Evolutionary conservation across 495 filamentous ascomycete species (phyloP), one percentile per base, ranked within the genome.

Genomic region (Eremomyces bilateralis): DNA sequence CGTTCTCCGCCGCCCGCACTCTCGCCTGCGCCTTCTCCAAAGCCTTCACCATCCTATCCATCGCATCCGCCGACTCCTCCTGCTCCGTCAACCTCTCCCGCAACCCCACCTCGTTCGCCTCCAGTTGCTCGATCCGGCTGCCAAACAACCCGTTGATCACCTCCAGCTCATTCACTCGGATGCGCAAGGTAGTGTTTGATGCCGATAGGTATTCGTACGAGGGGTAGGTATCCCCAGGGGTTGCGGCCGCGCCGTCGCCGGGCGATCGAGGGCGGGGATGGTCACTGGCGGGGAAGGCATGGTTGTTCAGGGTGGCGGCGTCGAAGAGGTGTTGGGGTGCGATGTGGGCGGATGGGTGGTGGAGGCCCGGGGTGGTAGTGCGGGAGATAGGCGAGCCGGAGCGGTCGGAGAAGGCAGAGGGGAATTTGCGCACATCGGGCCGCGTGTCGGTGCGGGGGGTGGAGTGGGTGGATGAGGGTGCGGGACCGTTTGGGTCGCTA

Each of bases 91-190:
- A n/a, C n/a, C n/a, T n/a, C n/a, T n/a, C n/a, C n/a, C n/a, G n/a
- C n/a, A n/a, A n/a, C n/a, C n/a, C n/a, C n/a, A n/a, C n/a, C n/a
- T 85, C 78, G 42, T 74, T 76, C 40, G 75, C 66, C 41, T 97
- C 85, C 1, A 93, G 65, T 49, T 95, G 80, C 13, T 66, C 65
- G 27, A 95, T 76, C 17, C 84, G 72, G n/a, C 77, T 78, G 20
- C 79, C 65, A 60, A 90, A 95, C 18, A 97, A 64, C 43, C 82
- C 81, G 45, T 94, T 92, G 53, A 99, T 90, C 32, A 99, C 68
- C 50, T 99, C 88, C 15, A 99, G 63, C 52, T 99, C 88, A 45
- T 67, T 79, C 31, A 94, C 83, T 18, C 84, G 73, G 4, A 83
- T 94, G 59, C 83, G 88, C 22, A 94, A 59, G 28, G 68, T 69